Evolutionary conservation across 2,329 filamentous ascomycete genomes (phyloP).

Genomic region (Cladorrhinum sp.): DNA sequence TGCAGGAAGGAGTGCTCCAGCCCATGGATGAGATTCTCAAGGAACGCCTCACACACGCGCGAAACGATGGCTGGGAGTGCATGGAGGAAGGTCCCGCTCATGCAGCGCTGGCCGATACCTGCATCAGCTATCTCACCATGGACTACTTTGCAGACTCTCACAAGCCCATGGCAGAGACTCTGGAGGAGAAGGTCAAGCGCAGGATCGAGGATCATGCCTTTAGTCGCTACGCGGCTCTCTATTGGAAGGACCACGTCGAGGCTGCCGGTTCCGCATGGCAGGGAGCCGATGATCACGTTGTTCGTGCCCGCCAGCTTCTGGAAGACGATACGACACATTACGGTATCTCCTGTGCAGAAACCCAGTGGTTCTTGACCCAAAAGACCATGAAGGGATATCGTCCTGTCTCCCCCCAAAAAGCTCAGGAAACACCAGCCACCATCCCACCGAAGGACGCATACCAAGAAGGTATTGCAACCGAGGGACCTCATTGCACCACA

Average conservation of each 20-base stretch:
- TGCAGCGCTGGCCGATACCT: not conserved
- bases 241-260: not conserved
- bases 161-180: not conserved
- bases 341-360: not conserved
- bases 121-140: not conserved
- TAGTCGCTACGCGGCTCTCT: not conserved
- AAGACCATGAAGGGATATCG: not conserved
- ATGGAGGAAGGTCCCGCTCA: conserved; percentile 4
- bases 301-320: not conserved
- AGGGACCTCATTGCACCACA: not conserved
- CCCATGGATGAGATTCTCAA: not conserved
- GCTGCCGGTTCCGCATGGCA: not conserved
- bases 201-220: not conserved
- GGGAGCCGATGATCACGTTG: not conserved
- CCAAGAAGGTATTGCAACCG: not conserved
- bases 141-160: not conserved
- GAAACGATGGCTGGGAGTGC: not conserved
- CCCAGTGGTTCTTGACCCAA: not conserved
- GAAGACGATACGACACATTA: not conserved
- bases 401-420: not conserved
- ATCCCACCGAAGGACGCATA: not conserved
- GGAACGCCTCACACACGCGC: not conserved
- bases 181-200: not conserved
- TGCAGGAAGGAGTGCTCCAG: not conserved
- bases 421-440: not conserved